A percentile compares a stretch with the other conserved stretches of the same genome.
phyloP scores from a whole-genome alignment of 2,329 filamentous ascomycete species.

The Cercospora beticola region DNA sequence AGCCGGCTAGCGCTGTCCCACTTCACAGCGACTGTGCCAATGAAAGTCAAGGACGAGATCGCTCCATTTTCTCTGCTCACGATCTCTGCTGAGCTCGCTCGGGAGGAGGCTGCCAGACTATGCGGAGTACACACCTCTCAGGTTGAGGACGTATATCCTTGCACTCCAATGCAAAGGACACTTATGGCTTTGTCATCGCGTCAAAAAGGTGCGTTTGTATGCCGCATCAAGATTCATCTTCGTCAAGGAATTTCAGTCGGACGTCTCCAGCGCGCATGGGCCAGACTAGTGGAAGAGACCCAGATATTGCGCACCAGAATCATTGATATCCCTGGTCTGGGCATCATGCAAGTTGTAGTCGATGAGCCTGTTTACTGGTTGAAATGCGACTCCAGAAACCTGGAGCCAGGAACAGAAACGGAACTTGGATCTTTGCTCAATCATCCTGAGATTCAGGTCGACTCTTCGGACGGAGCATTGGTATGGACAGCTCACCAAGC shows the following conservation, averaged over 20 bases:
- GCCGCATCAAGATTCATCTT: conserved; percentile 35
- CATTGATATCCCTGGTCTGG: conserved; percentile 7
- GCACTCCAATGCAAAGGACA: conserved; percentile 22
- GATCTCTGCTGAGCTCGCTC: background rate
- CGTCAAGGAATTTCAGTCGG: conserved; percentile 33
- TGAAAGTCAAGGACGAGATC: background rate
- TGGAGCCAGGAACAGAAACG: background rate
- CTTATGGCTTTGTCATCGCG: conserved; percentile 55
- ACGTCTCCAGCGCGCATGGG: conserved; percentile 40
- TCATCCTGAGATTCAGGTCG: background rate
- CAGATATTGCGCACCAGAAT: conserved; percentile 42
- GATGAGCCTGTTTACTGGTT: background rate
- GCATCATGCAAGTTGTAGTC: conserved; percentile 22
- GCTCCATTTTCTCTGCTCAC: background rate
- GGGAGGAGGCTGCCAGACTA: background rate
- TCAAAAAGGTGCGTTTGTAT: conserved; percentile 54
- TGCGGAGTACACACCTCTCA: background rate
- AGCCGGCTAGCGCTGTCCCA: background rate
- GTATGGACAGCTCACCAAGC: conserved; percentile 37
- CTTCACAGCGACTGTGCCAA: background rate
- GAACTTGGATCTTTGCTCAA: background rate
- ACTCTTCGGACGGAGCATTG: background rate
- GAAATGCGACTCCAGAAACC: background rate
- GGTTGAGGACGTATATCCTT: conserved; percentile 54
- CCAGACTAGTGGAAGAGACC: conserved; percentile 33